phyloP scores from a whole-genome alignment of 148 eudicot genomes.

The Camellia japonica region DNA sequence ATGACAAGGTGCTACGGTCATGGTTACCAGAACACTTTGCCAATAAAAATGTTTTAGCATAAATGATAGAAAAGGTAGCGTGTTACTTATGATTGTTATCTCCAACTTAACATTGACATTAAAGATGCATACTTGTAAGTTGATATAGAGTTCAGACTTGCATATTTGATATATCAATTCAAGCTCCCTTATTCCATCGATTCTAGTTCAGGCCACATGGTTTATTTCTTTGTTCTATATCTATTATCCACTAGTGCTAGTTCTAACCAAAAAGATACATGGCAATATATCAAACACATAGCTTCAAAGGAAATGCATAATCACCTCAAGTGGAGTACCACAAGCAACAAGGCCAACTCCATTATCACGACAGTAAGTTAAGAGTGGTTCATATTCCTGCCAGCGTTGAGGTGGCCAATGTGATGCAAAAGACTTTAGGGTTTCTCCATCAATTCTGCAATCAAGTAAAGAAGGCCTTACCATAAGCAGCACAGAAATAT shows the following conservation, averaged over 20 bases:
- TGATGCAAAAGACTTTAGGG: slow-evolving; percentile 55
- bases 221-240: background rate
- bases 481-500: background rate
- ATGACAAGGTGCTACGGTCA: background rate
- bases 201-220: no score
- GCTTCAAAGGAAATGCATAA: slow-evolving; percentile 9
- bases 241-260: background rate
- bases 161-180: background rate
- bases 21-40: slow-evolving; percentile 1
- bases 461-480: slow-evolving; percentile 24
- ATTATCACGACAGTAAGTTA: slow-evolving; percentile 77
- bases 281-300: background rate
- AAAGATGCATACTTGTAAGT: background rate
- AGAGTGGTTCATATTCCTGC: slow-evolving; percentile 89
- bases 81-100: no score
- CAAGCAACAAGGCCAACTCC: slow-evolving; percentile 76
- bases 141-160: background rate
- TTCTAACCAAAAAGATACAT: background rate
- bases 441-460: slow-evolving; percentile 79
- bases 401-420: slow-evolving; percentile 90
- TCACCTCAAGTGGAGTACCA: slow-evolving; percentile 94
- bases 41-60: background rate
- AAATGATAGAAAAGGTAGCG: background rate
- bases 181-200: background rate
- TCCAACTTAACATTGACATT: background rate